Base-by-base conservation (phyloP, 2,329 filamentous ascomycete species). In the Microsporum ferrugineum region DNA sequence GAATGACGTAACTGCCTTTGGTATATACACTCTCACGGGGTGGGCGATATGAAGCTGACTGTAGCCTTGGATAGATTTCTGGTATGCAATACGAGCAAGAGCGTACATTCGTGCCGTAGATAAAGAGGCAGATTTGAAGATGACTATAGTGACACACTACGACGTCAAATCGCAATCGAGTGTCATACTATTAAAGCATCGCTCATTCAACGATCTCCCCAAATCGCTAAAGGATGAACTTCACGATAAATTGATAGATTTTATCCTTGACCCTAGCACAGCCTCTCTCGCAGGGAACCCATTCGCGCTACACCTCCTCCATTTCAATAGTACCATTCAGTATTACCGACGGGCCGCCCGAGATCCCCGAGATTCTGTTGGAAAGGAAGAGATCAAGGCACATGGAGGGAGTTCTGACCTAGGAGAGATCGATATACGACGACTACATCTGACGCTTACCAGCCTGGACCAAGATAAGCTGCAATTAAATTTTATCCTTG, bases 101-200 rank as follows among this genome's bases (percentile, higher is more conserved):
- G 61, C 61, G 12, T 62, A 62, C 31, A 53, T 62, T 17, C 57
- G 61, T 27, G 57, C 49, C 10, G 61, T 43, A 5, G 61, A 62
- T 51, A 62, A 62, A 53, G 61, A 62, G 41, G 49, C 61, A 29
- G 61, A 62, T 51, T 39, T 62, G 43, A 62, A 62, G 29, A 62
- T 62, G 61, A 62, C 61, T 5, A 62, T 62, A 57, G 61, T 62
- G 17, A 62, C 61, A 14, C 61, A 62, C 38, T 62, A 62, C 41
- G 61, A 62, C 34, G 61, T 62, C 39, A 57, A 59, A 43, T 60
- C 61, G 1, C 57, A 62, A 41, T 57, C 57, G 27, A 60, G 49
- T 31, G 58, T 60, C n/a, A 49, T 62, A 31, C 33, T 62, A 12
- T 58, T 62, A 3, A 62, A 62, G 47, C 58, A 62, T 41, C 49